Evolutionary conservation across 306 rosid genomes (phyloP), one percentile per base, ranked within the genome.

Genomic region (Betula pendula): DNA sequence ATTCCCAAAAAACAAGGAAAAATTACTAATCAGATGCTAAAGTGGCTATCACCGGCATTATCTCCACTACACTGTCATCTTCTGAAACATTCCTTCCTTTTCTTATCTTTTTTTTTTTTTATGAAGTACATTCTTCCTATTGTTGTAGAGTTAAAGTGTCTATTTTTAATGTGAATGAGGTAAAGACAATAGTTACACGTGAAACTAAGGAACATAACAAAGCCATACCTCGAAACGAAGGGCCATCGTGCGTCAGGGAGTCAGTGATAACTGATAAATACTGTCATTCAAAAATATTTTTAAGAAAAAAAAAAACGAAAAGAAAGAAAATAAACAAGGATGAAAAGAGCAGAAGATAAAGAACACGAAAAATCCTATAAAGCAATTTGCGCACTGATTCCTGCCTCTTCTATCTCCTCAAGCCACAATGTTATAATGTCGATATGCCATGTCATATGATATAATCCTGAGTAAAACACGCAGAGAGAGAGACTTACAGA

Each of bases 151-250:
- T n/a, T n/a, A n/a, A 31, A 29, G 42, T 60, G n/a, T 15, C 17
- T 60, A 60, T 19, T 29, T 33, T 16, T 29, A 62, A 62, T 16
- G 44, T 2, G 43, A 62, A 62, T 17, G 40, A 33, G 6, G 44
- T 31, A n/a, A 17, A 65, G 48, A 8, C 16, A 8, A 56, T 24
- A 45, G 49, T 9, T 56, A 11, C 14, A 22, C 7, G 15, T 22
- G 11, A 2, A 16, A 16, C 4, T 35, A 33, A 43, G 1, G 16
- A 35, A 66, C n/a, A 70, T 3, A 58, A 19, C 14, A 49, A 75
- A 68, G 38, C 9, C 52, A 17, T 68, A 94, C 98, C 98, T 94
- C 97, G 43, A 94, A 94, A 69, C 87, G 84, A 82, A 91, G 97
- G 65, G 98, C 91, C 98, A 94, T 89, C 3, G 38, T 47, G 35